phyloP scores from a whole-genome alignment of 306 rosid species.

The Glycine latifolia region DNA sequence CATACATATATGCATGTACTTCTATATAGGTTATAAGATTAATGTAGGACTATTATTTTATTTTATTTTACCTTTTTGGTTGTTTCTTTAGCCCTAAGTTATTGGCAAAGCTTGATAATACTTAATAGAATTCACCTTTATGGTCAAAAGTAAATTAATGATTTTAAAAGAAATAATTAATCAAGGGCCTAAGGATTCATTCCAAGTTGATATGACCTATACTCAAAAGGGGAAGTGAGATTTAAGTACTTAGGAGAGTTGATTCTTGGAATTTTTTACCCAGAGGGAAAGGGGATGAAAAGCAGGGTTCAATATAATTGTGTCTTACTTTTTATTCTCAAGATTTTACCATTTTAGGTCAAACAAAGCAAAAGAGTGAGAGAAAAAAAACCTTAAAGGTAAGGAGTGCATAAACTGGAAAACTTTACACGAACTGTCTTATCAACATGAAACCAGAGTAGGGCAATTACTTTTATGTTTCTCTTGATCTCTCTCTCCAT shows the following conservation, averaged over 20 bases:
- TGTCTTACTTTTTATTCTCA: slow-evolving; percentile 29
- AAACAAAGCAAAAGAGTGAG: slow-evolving; percentile 40
- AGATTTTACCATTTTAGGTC: slow-evolving; percentile 37
- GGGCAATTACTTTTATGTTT: slow-evolving; percentile 17
- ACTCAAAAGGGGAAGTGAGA: slow-evolving; percentile 1
- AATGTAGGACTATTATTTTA: neutral
- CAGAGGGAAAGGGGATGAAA: slow-evolving; percentile 19
- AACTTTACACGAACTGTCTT: slow-evolving; percentile 53
- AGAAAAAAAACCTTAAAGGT: slow-evolving; percentile 27
- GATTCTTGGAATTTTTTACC: slow-evolving; percentile 22
- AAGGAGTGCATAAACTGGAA: slow-evolving; percentile 22
- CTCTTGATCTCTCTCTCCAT: neutral
- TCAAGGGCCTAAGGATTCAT: slow-evolving; percentile 24
- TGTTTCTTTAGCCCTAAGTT: neutral
- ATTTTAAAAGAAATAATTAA: slow-evolving; percentile 35
- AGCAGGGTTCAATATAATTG: slow-evolving; percentile 35
- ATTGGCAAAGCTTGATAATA: neutral
- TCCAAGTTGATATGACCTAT: slow-evolving; percentile 22
- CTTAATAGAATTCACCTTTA: neutral
- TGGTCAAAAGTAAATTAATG: slow-evolving; percentile 42
- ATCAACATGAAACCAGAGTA: slow-evolving; percentile 45
- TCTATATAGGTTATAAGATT: neutral
- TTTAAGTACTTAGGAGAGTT: slow-evolving; percentile 14
- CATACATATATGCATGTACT: slow-evolving; percentile 11
- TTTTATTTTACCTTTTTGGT: neutral